Conservation (phyloP, 2,329 filamentous ascomycete species). For the Ceratocystis papillata region DNA sequence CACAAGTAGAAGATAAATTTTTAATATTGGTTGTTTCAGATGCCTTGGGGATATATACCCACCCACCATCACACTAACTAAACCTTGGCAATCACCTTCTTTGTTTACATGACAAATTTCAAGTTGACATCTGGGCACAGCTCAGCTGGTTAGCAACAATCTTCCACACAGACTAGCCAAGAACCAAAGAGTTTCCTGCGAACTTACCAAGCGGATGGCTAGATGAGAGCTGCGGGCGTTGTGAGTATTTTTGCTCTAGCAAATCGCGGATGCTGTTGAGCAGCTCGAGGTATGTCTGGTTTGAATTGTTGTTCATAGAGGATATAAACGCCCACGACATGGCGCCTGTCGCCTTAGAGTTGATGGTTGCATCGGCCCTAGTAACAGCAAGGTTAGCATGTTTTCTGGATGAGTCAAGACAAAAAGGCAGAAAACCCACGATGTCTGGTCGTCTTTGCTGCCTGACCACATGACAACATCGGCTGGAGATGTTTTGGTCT, state of each 20-base stretch:
- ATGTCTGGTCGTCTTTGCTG: conserved; percentile 90
- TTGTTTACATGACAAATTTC: conserved; percentile 24
- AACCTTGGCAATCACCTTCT: background rate
- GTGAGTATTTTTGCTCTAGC: conserved; percentile 72
- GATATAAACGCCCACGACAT: conserved; percentile 98
- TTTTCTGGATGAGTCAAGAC: background rate
- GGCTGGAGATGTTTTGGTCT: conserved; percentile 85
- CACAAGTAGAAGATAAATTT: background rate
- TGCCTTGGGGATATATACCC: background rate
- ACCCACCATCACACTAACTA: too few species aligned
- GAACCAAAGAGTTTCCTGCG: background rate
- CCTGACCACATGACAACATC: conserved; percentile 98
- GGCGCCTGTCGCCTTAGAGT: conserved; percentile 80
- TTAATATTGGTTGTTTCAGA: background rate
- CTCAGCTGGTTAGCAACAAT: background rate
- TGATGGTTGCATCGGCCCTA: conserved; percentile 82
- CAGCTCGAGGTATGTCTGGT: conserved; percentile 92
- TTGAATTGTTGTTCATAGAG: conserved; percentile 79
- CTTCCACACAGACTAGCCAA: background rate
- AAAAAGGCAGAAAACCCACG: conserved; percentile 36
- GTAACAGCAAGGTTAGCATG: conserved; percentile 16
- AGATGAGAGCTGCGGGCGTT: conserved; percentile 93
- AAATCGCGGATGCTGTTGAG: conserved; percentile 93
- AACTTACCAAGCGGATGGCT: conserved; percentile 84
- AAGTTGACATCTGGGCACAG: conserved; percentile 21